Conservation (phyloP, 805 yeast genomes). For the Candida corydali region DNA sequence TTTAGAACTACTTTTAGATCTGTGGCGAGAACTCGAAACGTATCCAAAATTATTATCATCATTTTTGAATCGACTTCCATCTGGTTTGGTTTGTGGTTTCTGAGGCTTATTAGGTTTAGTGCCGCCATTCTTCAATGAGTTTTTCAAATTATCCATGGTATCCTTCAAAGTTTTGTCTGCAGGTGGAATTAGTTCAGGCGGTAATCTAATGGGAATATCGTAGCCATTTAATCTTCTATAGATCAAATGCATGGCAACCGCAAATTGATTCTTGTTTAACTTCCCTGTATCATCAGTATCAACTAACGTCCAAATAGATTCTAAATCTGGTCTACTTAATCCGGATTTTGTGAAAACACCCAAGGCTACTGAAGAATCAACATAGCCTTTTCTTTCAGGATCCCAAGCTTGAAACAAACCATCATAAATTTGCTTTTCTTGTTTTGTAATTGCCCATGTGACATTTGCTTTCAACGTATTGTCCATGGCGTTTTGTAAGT, state of each 20-base stretch:
- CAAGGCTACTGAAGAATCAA: conserved; percentile 80
- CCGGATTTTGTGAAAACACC: conserved; percentile 90
- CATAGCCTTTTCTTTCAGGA: conserved; percentile 55
- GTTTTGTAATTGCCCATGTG: conserved; percentile 80
- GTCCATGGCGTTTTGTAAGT: conserved; percentile 41
- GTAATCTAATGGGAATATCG: conserved; percentile 76
- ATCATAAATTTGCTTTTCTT: conserved; percentile 82
- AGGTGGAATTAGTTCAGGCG: conserved; percentile 88
- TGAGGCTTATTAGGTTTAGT: conserved; percentile 13
- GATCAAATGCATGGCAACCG: conserved; percentile 95
- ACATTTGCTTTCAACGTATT: conserved; percentile 50
- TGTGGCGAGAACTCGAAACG: conserved; percentile 63
- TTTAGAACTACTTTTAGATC: conserved; percentile 29
- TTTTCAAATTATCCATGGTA: conserved; percentile 66
- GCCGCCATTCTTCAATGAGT: conserved; percentile 47
- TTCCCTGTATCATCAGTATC: conserved; percentile 81
- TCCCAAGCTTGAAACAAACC: conserved; percentile 90
- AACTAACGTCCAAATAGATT: conserved; percentile 84
- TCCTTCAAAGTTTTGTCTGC: conserved; percentile 72
- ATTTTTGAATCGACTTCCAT: conserved; percentile 51
- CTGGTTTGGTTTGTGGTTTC: conserved; percentile 16
- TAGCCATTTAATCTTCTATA: conserved; percentile 86
- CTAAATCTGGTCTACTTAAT: conserved; percentile 77
- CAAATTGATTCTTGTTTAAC: conserved; percentile 84
- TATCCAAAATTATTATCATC: conserved; percentile 69